Evolutionary conservation across 805 yeast species (phyloP).

Genomic region (Suhomyces sp.): DNA sequence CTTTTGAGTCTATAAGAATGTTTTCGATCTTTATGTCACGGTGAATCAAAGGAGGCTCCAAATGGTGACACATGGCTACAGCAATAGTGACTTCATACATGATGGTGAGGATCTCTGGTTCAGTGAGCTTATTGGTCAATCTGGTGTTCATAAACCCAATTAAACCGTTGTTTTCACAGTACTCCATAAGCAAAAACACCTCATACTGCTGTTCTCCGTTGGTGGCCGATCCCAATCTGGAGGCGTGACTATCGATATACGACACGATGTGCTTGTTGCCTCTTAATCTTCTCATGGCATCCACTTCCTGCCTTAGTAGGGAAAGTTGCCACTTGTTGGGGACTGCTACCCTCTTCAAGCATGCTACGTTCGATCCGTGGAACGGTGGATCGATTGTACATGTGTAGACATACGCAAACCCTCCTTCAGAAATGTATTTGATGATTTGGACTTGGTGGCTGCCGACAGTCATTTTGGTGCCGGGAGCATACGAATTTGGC

Average conservation of each 20-base stretch:
- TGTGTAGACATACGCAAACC: slow-evolving; percentile 92
- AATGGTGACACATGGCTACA: slow-evolving; percentile 73
- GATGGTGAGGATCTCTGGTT: slow-evolving; percentile 63
- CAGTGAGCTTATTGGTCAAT: slow-evolving; percentile 61
- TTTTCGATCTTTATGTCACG: slow-evolving; percentile 83
- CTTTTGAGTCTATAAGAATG: slow-evolving; percentile 58
- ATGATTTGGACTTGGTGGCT: slow-evolving; percentile 68
- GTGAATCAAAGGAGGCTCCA: slow-evolving; percentile 68
- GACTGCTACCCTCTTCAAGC: slow-evolving; percentile 92
- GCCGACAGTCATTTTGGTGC: slow-evolving; percentile 79
- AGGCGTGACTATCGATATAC: slow-evolving; percentile 94
- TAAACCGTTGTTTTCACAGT: slow-evolving; percentile 69
- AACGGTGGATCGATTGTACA: slow-evolving; percentile 65
- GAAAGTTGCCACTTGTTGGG: slow-evolving; percentile 85
- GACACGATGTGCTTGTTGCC: slow-evolving; percentile 81
- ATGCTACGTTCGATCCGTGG: slow-evolving; percentile 57
- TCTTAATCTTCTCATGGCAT: slow-evolving; percentile 86
- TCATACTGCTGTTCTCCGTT: slow-evolving; percentile 58
- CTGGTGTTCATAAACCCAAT: slow-evolving; percentile 79
- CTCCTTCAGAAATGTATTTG: slow-evolving; percentile 81
- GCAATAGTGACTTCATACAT: slow-evolving; percentile 71
- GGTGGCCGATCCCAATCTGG: slow-evolving; percentile 45
- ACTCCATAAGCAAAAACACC: slow-evolving; percentile 78
- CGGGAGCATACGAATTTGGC: slow-evolving; percentile 65
- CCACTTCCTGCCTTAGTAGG: slow-evolving; percentile 88